Conservation (phyloP, 768 basidiomycete species). For the Leccinum disarticulatum region DNA sequence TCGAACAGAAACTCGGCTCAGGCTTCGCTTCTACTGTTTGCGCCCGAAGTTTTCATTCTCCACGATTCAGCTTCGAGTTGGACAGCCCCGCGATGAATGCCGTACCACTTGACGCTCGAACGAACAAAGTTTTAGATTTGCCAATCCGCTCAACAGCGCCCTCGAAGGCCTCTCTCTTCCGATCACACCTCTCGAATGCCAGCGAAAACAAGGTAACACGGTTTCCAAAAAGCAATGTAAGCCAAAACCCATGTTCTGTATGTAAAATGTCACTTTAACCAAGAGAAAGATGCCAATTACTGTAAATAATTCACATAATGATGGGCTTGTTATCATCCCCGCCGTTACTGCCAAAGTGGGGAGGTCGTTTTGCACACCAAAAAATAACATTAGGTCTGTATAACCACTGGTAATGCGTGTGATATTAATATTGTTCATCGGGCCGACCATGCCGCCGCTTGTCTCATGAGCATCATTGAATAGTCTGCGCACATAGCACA, state of each 20-base stretch:
- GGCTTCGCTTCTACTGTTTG: neutral
- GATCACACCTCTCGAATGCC: neutral
- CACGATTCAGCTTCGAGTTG: neutral
- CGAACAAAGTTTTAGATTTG: neutral
- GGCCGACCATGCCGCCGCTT: conserved; percentile 43
- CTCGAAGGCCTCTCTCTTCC: neutral
- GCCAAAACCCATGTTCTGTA: neutral
- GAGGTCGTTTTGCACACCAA: neutral
- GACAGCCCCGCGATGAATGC: neutral
- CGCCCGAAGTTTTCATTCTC: neutral
- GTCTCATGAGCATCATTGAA: conserved; percentile 16
- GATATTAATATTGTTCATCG: too few relatives aligned
- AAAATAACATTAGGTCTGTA: neutral
- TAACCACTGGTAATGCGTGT: too few relatives aligned
- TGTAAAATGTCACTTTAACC: neutral
- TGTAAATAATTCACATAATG: neutral
- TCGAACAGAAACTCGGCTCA: neutral
- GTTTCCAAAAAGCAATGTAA: neutral
- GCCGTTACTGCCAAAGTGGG: neutral
- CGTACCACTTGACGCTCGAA: neutral
- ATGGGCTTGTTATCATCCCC: neutral
- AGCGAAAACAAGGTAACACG: neutral
- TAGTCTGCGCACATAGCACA: too few relatives aligned
- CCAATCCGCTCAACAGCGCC: neutral
- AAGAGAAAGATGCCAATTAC: neutral